Evolutionary conservation across 1,284 basidiomycete species (phyloP).

Genomic region (Ustilago curta): DNA sequence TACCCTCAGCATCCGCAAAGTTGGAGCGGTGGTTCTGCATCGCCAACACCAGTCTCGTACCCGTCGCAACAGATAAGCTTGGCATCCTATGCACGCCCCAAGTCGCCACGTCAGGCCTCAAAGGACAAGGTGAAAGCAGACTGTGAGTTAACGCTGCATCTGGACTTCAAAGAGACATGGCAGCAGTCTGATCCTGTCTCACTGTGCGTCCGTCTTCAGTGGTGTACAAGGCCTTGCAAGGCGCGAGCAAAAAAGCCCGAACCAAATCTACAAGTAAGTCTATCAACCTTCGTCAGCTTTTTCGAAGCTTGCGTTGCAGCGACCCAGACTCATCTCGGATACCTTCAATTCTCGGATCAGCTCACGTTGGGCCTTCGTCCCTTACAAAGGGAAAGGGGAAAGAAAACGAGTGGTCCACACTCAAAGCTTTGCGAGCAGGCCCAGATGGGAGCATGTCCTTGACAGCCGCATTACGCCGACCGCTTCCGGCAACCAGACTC

Average conservation of each 20-base stretch:
- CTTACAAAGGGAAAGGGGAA: conserved; percentile 2
- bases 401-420: conserved; percentile 44
- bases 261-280: conserved; percentile 10
- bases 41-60: neutral
- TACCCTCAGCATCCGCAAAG: neutral
- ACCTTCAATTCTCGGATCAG: neutral
- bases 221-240: conserved; percentile 20
- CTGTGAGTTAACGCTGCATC: conserved; percentile 3
- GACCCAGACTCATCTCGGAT: neutral
- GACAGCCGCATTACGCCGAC: conserved; percentile 24
- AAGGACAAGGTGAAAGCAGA: conserved; percentile 30
- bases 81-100: conserved; percentile 4
- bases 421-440: conserved; percentile 18
- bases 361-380: neutral
- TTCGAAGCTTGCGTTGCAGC: neutral
- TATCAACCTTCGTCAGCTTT: neutral
- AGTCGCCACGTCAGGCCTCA: conserved; percentile 14
- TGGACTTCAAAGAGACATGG: neutral
- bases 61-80: neutral
- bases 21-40: neutral
- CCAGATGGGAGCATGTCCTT: conserved; percentile 29
- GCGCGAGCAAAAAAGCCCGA: conserved; percentile 17
- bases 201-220: neutral
- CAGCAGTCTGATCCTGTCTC: neutral
- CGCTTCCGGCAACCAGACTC: conserved; percentile 32